Evolutionary conservation across 2,329 filamentous ascomycete species (phyloP), one percentile per base, ranked within the genome.

Genomic region (Leptographium lundbergii): DNA sequence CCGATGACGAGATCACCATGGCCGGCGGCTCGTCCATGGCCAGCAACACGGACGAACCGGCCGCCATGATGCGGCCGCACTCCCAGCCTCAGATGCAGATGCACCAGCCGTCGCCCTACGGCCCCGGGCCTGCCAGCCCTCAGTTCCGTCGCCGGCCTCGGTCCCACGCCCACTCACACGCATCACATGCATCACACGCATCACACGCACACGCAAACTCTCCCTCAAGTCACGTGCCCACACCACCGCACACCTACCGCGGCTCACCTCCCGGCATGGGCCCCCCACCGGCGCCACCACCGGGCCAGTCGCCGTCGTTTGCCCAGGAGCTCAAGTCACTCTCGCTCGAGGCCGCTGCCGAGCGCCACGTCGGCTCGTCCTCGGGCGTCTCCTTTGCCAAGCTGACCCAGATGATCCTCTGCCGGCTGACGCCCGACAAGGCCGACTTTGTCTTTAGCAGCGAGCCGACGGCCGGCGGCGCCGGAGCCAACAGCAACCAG

Each of bases 381-480:
- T 77, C 75, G 0, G 75, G 75, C 0, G 59, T 77, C 1, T 74
- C 73, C 0, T 76, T 77, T 61, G 75, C 75, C 6, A 72, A 70
- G 42, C 66, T 76, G 14, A 75, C 73, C 0, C 73, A 76, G 56
- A 69, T 68, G 1, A 69, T 76, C 2, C 68, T 77, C 2, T 69
- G 70, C 6, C 70, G 74, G 29, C 65, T 76, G 6, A 71, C 69
- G 3, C 73, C 74, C 6, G 73, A 76, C 64, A 70, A 71, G 59
- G 69, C 71, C 6, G 72, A 72, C 32, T 76, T 77, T 59, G 69
- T 74, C 1, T 75, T 75, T 56, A 65, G 50, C 27, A 55, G 27
- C 25, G 56, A 59, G 14, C 29, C 55, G 22, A 42, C 54, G 2
- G 29, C 24, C 0, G 47, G n/a, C 13, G 36, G 13, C 5, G 36